Conservation (phyloP, 345 rosid species). For the Diplotaxis tenuifolia region DNA sequence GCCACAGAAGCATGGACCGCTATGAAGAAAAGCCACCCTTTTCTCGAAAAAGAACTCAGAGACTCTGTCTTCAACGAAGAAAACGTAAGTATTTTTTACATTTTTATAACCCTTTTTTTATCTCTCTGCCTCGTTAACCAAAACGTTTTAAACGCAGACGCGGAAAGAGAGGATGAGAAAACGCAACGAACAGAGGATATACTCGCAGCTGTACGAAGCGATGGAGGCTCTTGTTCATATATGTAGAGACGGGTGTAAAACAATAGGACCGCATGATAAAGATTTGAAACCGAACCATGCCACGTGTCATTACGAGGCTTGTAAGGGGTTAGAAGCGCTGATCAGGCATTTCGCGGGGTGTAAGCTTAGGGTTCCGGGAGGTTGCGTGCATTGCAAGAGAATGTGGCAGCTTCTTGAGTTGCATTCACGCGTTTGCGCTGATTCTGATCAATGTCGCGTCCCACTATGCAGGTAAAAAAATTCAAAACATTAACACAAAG, state of each 20-base stretch:
- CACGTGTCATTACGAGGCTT: constrained; percentile 64
- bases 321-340: constrained; percentile 76
- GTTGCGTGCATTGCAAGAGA: constrained; percentile 85
- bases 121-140: not conserved
- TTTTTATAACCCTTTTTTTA: not conserved
- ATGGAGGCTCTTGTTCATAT: constrained; percentile 96
- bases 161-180: constrained; percentile 54
- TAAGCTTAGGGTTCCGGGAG: constrained; percentile 70
- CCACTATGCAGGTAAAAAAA: constrained; percentile 71
- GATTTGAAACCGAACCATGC: constrained; percentile 49
- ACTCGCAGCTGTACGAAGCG: constrained; percentile 71
- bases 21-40: constrained; percentile 80
- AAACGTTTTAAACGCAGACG: constrained; percentile 38
- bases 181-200: constrained; percentile 56
- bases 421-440: constrained; percentile 74
- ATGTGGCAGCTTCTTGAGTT: constrained; percentile 94
- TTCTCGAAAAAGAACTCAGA: constrained; percentile 67
- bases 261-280: constrained; percentile 87
- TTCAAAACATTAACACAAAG: too few relatives aligned
- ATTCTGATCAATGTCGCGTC: constrained; percentile 63
- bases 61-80: constrained; percentile 53
- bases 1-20: constrained; percentile 71
- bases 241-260: constrained; percentile 82
- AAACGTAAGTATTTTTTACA: constrained; percentile 42
- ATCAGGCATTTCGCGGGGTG: constrained; percentile 81